Conservation (phyloP, 345 rosid species). For the Murraya koenigii region DNA sequence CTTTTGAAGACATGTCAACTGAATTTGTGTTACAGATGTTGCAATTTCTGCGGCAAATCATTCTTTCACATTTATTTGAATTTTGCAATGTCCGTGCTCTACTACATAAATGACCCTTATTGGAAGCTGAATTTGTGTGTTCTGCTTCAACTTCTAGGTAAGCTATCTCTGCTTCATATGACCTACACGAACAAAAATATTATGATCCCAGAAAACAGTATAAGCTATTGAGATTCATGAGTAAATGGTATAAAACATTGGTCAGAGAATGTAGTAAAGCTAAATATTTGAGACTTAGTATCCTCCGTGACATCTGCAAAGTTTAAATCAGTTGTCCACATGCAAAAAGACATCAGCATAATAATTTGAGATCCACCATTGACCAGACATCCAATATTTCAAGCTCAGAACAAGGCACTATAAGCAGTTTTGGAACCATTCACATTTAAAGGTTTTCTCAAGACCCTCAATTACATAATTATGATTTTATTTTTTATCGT, state of each 20-base stretch:
- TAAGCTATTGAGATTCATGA: background rate
- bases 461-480: background rate
- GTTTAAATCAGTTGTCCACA: background rate
- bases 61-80: constrained; percentile 52
- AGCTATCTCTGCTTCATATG: constrained; percentile 86
- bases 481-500: background rate
- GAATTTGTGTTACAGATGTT: constrained; percentile 48
- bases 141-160: constrained; percentile 59
- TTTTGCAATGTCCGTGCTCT: constrained; percentile 33
- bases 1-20: constrained; percentile 17
- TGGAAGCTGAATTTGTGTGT: constrained; percentile 25
- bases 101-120: constrained; percentile 27
- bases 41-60: constrained; percentile 68
- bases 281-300: background rate
- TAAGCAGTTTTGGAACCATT: background rate
- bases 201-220: background rate
- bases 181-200: constrained; percentile 32
- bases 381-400: background rate
- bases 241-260: background rate
- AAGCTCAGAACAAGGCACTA: background rate
- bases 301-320: background rate
- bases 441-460: background rate
- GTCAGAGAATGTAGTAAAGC: background rate
- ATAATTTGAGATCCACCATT: background rate
- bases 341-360: background rate